Conservation (phyloP, 208 protist genomes). For the Crithidia expoeki region DNA sequence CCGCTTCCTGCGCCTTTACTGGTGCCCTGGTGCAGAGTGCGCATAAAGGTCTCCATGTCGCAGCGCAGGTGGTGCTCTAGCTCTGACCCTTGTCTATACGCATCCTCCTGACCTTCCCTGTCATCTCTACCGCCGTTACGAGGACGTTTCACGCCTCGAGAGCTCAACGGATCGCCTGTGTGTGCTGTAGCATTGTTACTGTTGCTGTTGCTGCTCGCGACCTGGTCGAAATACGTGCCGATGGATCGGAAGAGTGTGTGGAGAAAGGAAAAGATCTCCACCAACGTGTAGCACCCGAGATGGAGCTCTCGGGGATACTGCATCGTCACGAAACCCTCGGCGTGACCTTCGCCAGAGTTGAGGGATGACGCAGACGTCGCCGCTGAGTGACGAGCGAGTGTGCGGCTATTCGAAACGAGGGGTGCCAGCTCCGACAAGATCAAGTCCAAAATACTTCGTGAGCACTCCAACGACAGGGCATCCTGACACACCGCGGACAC, state of each 20-base stretch:
- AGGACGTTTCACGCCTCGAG: conserved; percentile 16
- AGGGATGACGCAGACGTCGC: not conserved
- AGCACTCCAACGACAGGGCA: conserved; percentile 56
- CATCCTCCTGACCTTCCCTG: not conserved
- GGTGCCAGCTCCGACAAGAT: conserved; percentile 60
- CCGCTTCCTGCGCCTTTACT: too few relatives aligned
- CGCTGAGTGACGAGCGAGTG: conserved; percentile 6
- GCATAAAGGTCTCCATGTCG: conserved; percentile 26
- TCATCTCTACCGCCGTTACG: not conserved
- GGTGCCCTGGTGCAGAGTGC: not conserved
- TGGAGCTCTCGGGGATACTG: conserved; percentile 70
- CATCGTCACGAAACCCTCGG: conserved; percentile 14
- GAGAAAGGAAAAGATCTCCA: conserved; percentile 61
- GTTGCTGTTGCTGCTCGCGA: too few relatives aligned
- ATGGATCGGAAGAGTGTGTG: conserved; percentile 44
- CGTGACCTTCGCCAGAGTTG: not conserved
- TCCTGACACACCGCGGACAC: conserved; percentile 79
- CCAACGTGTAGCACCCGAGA: conserved; percentile 59
- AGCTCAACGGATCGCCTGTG: not conserved
- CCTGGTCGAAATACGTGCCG: conserved; percentile 28
- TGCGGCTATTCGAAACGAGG: conserved; percentile 31
- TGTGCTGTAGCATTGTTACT: not conserved
- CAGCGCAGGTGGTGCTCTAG: conserved; percentile 21
- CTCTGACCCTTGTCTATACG: conserved; percentile 4
- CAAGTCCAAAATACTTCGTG: conserved; percentile 36